phyloP scores from a whole-genome alignment of 1,284 basidiomycete species.

The Inonotus hispidus region DNA sequence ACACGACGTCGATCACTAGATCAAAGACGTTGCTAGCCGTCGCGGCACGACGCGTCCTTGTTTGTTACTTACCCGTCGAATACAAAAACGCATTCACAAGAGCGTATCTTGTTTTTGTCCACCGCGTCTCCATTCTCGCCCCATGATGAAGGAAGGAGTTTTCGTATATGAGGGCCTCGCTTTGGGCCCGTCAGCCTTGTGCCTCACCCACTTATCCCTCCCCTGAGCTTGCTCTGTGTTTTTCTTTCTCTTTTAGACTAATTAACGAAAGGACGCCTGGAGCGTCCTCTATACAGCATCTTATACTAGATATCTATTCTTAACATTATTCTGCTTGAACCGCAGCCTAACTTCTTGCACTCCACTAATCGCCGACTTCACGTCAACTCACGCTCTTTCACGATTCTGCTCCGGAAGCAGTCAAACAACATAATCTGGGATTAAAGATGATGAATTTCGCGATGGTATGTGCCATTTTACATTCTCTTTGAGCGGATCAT shows the following conservation, averaged over 20 bases:
- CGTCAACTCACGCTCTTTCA: constrained; percentile 11
- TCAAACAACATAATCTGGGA: not conserved
- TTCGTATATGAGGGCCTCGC: constrained; percentile 16
- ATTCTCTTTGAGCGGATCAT: no score
- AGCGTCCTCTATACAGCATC: constrained; percentile 6
- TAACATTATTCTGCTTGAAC: constrained; percentile 4
- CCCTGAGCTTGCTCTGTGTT: not conserved
- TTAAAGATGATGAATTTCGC: constrained; percentile 2
- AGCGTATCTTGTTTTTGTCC: constrained; percentile 17
- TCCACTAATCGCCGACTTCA: not conserved
- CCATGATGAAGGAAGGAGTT: not conserved
- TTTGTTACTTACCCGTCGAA: constrained; percentile 10
- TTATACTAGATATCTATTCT: constrained; percentile 2
- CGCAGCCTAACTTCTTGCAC: not conserved
- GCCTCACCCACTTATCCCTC: constrained; percentile 10
- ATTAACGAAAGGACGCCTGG: constrained; percentile 10
- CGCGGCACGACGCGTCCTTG: constrained; percentile 8
- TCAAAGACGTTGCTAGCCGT: not conserved
- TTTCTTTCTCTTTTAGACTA: constrained; percentile 7
- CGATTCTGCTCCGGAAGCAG: constrained; percentile 12
- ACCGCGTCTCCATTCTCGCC: not conserved
- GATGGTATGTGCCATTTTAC: not conserved
- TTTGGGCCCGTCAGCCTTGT: constrained; percentile 5
- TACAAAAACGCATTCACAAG: constrained; percentile 18
- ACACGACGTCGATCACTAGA: not conserved